These are phyloP conservation scores for Cryptococcus jaspeensis DNA, from an alignment of 1,284 basidiomycete genomes.

Conservation along the genomic window DNA sequence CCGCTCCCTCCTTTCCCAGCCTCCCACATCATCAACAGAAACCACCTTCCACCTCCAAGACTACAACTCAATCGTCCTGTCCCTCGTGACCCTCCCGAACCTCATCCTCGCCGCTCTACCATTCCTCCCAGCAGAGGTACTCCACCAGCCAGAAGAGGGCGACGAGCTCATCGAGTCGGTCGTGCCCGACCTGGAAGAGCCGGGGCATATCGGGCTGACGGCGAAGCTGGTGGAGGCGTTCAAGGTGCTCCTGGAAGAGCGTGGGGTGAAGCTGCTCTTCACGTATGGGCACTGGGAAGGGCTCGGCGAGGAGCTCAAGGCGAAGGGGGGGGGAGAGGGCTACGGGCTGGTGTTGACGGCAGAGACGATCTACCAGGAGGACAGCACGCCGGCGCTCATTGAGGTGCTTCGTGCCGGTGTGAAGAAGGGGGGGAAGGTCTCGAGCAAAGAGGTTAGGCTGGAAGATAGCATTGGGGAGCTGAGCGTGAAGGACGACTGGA, in stretches of 20 bases:
- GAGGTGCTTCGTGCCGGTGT: conserved; percentile 49
- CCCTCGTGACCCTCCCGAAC: conserved; percentile 83
- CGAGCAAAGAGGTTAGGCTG: conserved; percentile 15
- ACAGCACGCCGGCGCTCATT: conserved; percentile 68
- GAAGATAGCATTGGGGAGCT: conserved; percentile 32
- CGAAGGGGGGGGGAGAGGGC: conserved; percentile 14
- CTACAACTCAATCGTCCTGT: conserved; percentile 81
- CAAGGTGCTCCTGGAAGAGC: conserved; percentile 57
- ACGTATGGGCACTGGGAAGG: conserved; percentile 76
- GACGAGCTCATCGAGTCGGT: conserved; percentile 53
- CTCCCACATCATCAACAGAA: conserved; percentile 11
- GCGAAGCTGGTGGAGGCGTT: conserved; percentile 67
- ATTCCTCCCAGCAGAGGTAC: conserved; percentile 23
- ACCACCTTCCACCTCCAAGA: conserved; percentile 84
- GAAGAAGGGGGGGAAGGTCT: conserved; percentile 1
- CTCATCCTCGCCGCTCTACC: conserved; percentile 63
- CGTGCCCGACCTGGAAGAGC: conserved; percentile 21
- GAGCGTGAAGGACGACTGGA: conserved; percentile 28
- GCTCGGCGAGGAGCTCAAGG: conserved; percentile 18
- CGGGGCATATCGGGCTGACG: conserved; percentile 59
- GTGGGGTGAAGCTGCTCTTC: conserved; percentile 67
- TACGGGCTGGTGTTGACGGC: conserved; percentile 81
- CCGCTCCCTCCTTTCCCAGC: conserved; percentile 57
- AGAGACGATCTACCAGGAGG: conserved; percentile 84
- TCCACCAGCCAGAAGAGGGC: conserved; percentile 42